Evolutionary conservation across 148 eudicot species (phyloP).

Genomic region (Rhododendron mucronatum): DNA sequence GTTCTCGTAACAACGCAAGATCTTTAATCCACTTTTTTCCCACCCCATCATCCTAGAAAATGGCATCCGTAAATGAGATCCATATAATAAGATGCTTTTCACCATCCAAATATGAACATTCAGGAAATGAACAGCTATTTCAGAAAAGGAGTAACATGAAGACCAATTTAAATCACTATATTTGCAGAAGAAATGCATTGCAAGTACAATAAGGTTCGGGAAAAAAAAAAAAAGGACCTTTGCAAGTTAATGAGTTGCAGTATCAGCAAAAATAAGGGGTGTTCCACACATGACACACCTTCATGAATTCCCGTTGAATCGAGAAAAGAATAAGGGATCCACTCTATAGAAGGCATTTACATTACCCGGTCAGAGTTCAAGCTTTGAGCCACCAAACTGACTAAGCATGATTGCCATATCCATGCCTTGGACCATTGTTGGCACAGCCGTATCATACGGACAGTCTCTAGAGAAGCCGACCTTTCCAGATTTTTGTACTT

Average conservation of each 20-base stretch:
- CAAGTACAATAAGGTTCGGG: neutral
- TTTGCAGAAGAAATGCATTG: neutral
- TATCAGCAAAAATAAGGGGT: neutral
- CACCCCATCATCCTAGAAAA: neutral
- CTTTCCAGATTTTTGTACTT: constrained; percentile 85
- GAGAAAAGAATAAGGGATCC: constrained; percentile 4
- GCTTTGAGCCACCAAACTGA: constrained; percentile 51
- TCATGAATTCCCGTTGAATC: neutral
- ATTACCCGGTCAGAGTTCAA: constrained; percentile 50
- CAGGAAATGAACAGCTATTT: neutral
- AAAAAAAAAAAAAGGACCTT: neutral
- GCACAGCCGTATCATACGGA: constrained; percentile 68
- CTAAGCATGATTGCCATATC: constrained; percentile 91
- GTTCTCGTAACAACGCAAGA: neutral
- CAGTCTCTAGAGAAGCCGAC: constrained; percentile 71
- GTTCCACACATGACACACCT: neutral
- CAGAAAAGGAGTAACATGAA: neutral
- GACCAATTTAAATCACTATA: neutral
- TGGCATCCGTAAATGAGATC: neutral
- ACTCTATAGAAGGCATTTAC: neutral
- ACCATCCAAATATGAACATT: neutral
- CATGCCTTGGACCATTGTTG: constrained; percentile 97
- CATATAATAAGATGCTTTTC: neutral
- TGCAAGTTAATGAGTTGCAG: neutral
- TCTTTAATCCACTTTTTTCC: neutral